These are phyloP conservation scores for Penicillium sp. DNA, from an alignment of 2,329 filamentous ascomycete genomes.

Conservation along the genomic window DNA sequence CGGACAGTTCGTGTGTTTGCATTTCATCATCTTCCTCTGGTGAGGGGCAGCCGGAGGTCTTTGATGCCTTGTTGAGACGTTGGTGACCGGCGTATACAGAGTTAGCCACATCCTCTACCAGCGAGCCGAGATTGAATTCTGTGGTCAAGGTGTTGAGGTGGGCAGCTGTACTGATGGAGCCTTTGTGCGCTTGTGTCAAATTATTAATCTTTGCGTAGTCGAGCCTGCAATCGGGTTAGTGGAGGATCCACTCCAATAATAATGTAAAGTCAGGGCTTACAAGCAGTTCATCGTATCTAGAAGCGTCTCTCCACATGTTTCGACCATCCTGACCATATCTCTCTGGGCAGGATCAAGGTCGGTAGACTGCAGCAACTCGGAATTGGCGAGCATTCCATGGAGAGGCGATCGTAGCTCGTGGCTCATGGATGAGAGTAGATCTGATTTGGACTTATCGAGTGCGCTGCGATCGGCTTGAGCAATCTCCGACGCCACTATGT, in stretches of 20 bases:
- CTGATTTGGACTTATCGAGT: slow-evolving; percentile 54
- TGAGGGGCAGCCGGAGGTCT: slow-evolving; percentile 20
- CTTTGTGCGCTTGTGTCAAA: slow-evolving; percentile 25
- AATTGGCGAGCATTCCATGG: slow-evolving; percentile 55
- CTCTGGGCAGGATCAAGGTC: slow-evolving; percentile 45
- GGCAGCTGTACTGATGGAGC: slow-evolving; percentile 2
- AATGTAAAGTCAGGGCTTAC: slow-evolving; percentile 22
- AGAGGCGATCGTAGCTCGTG: slow-evolving; percentile 57
- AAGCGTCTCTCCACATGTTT: slow-evolving; percentile 56
- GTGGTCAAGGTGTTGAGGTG: slow-evolving; percentile 31
- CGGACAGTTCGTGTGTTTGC: slow-evolving; percentile 26
- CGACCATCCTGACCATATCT: slow-evolving; percentile 54
- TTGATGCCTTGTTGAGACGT: slow-evolving; percentile 18
- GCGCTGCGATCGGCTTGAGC: slow-evolving; percentile 38
- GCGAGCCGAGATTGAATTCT: slow-evolving; percentile 37
- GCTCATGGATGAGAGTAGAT: slow-evolving; percentile 58
- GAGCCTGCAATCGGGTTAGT: slow-evolving; percentile 27
- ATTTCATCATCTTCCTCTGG: slow-evolving; percentile 12
- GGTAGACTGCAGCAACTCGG: slow-evolving; percentile 56
- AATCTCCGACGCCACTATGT: slow-evolving; percentile 41
- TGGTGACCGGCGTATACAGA: slow-evolving; percentile 35
- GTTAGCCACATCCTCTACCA: slow-evolving; percentile 38
- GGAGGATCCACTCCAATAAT: rapidly evolving
- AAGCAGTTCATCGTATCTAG: slow-evolving; percentile 53
- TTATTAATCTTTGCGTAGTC: slow-evolving; percentile 45